Percentiles rank a stretch among this genome's conserved stretches.
Evolutionary conservation across 495 filamentous ascomycete genomes (phyloP).

Genomic region (Talaromyces ruber): DNA sequence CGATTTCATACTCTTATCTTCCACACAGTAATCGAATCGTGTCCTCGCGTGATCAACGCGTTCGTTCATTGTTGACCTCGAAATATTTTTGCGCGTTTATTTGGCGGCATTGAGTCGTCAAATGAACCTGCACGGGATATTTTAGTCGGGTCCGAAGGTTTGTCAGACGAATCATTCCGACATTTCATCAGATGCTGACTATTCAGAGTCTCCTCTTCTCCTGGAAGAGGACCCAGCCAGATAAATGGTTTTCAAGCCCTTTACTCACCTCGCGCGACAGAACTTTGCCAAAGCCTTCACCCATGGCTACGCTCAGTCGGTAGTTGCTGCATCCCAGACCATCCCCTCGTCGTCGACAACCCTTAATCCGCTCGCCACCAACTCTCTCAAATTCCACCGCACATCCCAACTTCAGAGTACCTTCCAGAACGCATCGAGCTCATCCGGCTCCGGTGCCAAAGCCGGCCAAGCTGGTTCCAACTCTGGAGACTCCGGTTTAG

Average conservation of each 20-base stretch:
- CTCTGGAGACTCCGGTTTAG: constrained; percentile 51
- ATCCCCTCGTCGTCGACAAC: constrained; percentile 65
- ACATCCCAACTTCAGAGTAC: constrained; percentile 65
- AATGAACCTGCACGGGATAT: constrained; percentile 55
- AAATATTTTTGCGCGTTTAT: constrained; percentile 44
- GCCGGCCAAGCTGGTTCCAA: constrained; percentile 32
- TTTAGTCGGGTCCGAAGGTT: constrained; percentile 43
- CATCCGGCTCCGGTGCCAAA: constrained; percentile 36
- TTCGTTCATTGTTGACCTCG: neutral
- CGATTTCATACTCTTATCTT: neutral
- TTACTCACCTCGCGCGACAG: constrained; percentile 90
- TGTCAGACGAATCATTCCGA: neutral
- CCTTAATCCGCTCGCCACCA: constrained; percentile 42
- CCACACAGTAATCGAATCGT: neutral
- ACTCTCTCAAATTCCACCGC: constrained; percentile 50
- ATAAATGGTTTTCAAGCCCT: constrained; percentile 79
- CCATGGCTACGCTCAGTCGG: constrained; percentile 94
- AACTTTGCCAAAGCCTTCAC: constrained; percentile 93
- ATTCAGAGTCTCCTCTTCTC: constrained; percentile 38
- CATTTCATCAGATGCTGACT: constrained; percentile 1
- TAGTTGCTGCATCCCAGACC: constrained; percentile 92
- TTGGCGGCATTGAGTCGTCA: constrained; percentile 48
- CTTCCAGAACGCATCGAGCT: constrained; percentile 52
- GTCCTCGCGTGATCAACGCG: neutral
- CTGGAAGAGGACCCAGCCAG: constrained; percentile 43